Base-by-base conservation (phyloP, 306 rosid genomes). In the Ammopiptanthus mongolicus region DNA sequence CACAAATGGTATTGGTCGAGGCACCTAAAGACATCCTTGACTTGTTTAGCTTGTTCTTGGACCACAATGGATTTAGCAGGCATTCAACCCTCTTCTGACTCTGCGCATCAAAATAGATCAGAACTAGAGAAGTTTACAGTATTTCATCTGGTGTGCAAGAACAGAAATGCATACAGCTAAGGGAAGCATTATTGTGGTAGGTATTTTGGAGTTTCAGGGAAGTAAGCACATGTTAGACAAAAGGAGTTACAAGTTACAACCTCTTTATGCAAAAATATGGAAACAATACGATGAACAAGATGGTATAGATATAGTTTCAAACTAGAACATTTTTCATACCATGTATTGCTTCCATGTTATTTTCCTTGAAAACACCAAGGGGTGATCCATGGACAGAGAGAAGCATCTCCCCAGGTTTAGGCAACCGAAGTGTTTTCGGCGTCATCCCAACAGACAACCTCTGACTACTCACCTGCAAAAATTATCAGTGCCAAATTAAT, bases 311-410 rank as follows among this genome's bases (percentile, higher is more conserved):
- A 64, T 3, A 81, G 41, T 66, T 56, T 68, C 23, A 65, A 65
- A 63, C 14, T 67, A 36, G 37, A 25, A n/a, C 65, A 55, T 21
- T 33, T 64, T 51, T 60, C 79, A 10, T 88, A 94, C 98, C 96
- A 22, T 82, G 48, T 76, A 94, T 90, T 61, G 98, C 90, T 87
- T 90, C 96, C 98, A 95, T 90, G 89, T 90, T 89, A 61, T 91
- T 87, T 66, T 91, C 98, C 85, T 82, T 89, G 86, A 31, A 95
- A 83, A 90, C 89, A 39, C 97, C 97, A 55, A 90, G 92, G 42
- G 96, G 99, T 34, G 99, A 91, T 74, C 97, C 97, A 78, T 84
- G 96, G 52, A 95, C 91, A 46, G 97, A 95, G 67, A 95, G 83
- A 78, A 95, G 96, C 84, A 89, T 85, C 91, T 95, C 98, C 8